Base-by-base conservation (phyloP, 805 yeast species). In the Metschnikowia aberdeeniae region DNA sequence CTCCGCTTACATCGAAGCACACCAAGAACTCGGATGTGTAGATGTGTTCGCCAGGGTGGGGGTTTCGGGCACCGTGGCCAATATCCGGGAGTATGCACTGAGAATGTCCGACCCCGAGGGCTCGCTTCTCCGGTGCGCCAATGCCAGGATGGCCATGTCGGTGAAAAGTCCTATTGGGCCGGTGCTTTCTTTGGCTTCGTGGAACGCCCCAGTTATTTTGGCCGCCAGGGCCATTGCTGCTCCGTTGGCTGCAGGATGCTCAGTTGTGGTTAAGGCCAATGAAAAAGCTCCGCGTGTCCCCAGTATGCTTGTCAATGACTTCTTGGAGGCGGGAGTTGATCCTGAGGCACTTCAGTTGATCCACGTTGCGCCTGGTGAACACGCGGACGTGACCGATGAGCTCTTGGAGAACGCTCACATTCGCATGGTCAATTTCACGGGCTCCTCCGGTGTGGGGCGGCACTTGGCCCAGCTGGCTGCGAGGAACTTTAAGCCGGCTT, bases 231-330 rank as follows among this genome's bases (percentile, higher is more conserved):
- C 75, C 2, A 61, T 75, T 3, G 49, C 62, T 13, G 72, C 73
- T 5, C 79, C 78, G 2, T 57, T 75, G 44, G 72, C 72, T 34
- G 78, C 78, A 10, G 78, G 78, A 1, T 73, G 78, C 48, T 72
- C 77, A 0, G 78, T 75, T 10, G 55, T 74, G 14, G 47, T 65
- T 31, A 73, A 73, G 46, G 59, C 76, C 1, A 59, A 72, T 12
- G 77, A 74, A 37, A 59, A 65, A 43, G 59, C 76, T 3, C 67
- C 78, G 0, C 36, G 43, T 20, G 36, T 63, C 5, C 53, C 72
- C 1, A 63, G 67, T 48, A 34, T 71, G 10, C 48, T 64, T 7
- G 68, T 61, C 4, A 56, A 66, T 36, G 59, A 63, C 17, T 65
- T 71, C 30, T 47, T 58, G 17, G 63, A 62, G 7, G 71, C 72